Percentiles rank a stretch among this genome's conserved stretches.
Conservation (phyloP, 2,329 filamentous ascomycete species). For the Alternaria atra region DNA sequence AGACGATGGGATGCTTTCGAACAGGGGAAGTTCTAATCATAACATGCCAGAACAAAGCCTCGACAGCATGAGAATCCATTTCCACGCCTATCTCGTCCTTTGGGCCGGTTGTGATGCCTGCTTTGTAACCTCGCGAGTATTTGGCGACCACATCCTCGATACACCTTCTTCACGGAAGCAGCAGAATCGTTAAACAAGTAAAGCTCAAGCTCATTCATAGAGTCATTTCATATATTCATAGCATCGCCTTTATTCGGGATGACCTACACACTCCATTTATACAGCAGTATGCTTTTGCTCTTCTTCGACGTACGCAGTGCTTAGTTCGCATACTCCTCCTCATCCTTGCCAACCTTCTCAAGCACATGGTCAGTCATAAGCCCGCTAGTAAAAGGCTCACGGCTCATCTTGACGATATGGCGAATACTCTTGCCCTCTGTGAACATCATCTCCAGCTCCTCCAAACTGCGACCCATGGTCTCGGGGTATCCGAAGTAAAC, state of each 20-base stretch:
- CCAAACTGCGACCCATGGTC: slow-evolving; percentile 62
- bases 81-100: no score
- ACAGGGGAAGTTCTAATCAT: no score
- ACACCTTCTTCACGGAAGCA: not conserved
- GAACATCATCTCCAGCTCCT: slow-evolving; percentile 55
- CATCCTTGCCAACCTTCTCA: slow-evolving; percentile 25
- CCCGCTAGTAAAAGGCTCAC: slow-evolving; percentile 24
- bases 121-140: not conserved
- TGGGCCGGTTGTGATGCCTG: no score
- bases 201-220: not conserved
- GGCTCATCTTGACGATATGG: slow-evolving; percentile 34
- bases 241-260: not conserved
- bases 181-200: not conserved
- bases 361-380: slow-evolving; percentile 12
- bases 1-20: no score
- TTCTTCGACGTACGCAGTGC: not conserved
- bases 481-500: slow-evolving; percentile 59
- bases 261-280: not conserved
- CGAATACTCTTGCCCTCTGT: slow-evolving; percentile 49
- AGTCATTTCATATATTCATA: slow-evolving; percentile 3
- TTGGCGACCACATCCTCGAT: no score
- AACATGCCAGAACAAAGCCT: not conserved
- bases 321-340: slow-evolving; percentile 16
- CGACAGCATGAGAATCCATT: not conserved
- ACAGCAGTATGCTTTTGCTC: not conserved